phyloP scores from a whole-genome alignment of 2,329 filamentous ascomycete species.

The Talaromyces sp. region DNA sequence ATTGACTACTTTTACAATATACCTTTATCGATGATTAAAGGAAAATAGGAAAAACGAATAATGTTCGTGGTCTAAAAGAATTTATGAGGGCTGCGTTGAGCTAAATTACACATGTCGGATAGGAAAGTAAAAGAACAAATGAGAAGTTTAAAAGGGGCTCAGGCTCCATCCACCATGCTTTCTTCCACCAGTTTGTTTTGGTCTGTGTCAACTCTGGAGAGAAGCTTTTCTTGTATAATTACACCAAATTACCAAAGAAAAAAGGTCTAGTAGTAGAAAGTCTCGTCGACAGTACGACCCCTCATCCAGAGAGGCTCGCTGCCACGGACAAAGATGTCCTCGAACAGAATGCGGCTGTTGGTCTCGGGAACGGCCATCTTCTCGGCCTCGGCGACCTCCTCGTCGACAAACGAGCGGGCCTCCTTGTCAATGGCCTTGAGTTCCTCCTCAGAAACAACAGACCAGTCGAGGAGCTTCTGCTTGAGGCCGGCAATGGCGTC shows the following conservation, averaged over 20 bases:
- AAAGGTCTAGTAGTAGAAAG: constrained; percentile 64
- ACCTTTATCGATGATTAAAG: background rate
- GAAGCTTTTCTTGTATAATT: background rate
- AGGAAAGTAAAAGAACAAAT: constrained; percentile 13
- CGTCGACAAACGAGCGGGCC: constrained; percentile 76
- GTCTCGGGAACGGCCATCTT: constrained; percentile 75
- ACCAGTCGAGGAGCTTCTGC: constrained; percentile 97
- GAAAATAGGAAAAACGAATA: background rate
- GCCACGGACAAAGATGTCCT: constrained; percentile 92
- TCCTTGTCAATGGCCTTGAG: constrained; percentile 96
- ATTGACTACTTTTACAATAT: too few relatives aligned
- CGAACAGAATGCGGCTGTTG: constrained; percentile 77
- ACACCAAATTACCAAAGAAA: background rate
- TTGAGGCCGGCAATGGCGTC: constrained; percentile 97
- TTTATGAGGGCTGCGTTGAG: background rate
- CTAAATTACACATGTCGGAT: constrained; percentile 2
- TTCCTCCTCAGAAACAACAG: constrained; percentile 84
- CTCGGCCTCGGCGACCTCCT: constrained; percentile 86
- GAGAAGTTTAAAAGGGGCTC: constrained; percentile 2
- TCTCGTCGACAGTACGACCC: constrained; percentile 85
- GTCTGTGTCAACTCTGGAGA: background rate
- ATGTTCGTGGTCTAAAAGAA: background rate
- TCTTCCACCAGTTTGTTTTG: background rate
- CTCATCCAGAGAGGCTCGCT: constrained; percentile 83
- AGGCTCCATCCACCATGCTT: background rate